Base-by-base conservation (phyloP, 1,139 yeast genomes). In the Saccharomyces pastorianus region DNA sequence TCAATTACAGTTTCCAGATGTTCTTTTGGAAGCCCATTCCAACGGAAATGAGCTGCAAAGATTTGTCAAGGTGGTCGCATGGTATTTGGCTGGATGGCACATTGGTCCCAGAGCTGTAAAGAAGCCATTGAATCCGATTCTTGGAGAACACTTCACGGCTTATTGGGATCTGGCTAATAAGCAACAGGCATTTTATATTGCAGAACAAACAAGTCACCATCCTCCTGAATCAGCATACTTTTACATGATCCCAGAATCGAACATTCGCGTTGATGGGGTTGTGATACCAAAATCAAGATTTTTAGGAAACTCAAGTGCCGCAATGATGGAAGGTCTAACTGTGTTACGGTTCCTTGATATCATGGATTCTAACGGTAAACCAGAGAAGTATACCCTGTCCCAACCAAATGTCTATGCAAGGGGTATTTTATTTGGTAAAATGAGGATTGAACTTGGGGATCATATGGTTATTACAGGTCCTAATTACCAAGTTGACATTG, bases 181-280 rank as follows among this genome's bases (percentile, higher is more conserved):
- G 27, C 80, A 76, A 25, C 78, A 80, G 51, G 96, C 97, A 0
- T 91, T 79, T 66, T 93, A 91, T 68, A 72, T 93, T n/a, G 79
- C 98, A 0, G 99, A 93, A 70, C 99, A 93, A 70, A 89, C 96
- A 0, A 88, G 96, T 25, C 99, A 93, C 66, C 99, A 93, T 69
- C 99, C 99, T n/a, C 99, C 99, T 6, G 87, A 93, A 67, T 88
- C 97, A 0, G 86, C 96, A 0, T 93, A 93, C 71, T 93, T 91
- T 65, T 93, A 88, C 70, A 74, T 85, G 70, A 79, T 88, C 48
- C 99, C 99, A 0, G 87, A 84, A 56, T 80, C 79, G 59, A 82
- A 82, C 62, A 88, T 93, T 55, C 81, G 93, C 60, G 90, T 86
- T 14, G 99, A 93, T 67, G 99, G 99, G 46, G 79, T 87, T 3